Conservation (phyloP, 2,329 filamentous ascomycete species). For the Cytospora schulzeri region DNA sequence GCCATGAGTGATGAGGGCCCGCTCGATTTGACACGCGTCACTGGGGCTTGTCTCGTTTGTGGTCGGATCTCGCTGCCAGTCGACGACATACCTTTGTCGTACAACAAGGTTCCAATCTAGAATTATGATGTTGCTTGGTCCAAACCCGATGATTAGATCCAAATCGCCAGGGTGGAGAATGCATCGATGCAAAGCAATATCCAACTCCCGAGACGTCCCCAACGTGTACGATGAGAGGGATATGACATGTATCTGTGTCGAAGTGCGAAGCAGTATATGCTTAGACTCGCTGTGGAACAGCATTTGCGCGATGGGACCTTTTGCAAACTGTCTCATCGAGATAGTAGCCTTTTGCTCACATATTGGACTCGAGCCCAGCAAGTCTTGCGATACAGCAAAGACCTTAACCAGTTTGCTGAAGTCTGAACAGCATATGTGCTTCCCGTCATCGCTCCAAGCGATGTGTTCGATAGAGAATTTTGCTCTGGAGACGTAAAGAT, state of each 20-base stretch:
- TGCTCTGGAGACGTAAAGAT: not conserved
- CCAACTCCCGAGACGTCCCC: not conserved
- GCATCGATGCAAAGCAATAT: not conserved
- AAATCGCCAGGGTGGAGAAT: not conserved
- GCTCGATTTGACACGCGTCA: not conserved
- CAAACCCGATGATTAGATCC: not conserved
- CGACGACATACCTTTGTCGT: not conserved
- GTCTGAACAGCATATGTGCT: not conserved
- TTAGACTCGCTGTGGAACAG: not conserved
- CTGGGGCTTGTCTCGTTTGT: not conserved
- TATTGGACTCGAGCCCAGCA: not conserved
- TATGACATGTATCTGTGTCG: not conserved
- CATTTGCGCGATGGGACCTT: not conserved
- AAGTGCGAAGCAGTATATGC: not conserved
- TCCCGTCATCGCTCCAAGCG: not conserved
- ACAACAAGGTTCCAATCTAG: not conserved
- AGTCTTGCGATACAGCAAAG: not conserved
- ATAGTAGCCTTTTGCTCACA: not conserved
- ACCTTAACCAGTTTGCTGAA: not conserved
- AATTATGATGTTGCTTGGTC: not conserved
- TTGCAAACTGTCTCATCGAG: not conserved
- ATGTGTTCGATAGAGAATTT: conserved; percentile 2
- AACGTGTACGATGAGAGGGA: not conserved
- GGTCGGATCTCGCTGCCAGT: not conserved
- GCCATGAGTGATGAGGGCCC: not conserved